phyloP scores from a whole-genome alignment of 139 green algal genomes.

The Astrephomene gubernaculifera region DNA sequence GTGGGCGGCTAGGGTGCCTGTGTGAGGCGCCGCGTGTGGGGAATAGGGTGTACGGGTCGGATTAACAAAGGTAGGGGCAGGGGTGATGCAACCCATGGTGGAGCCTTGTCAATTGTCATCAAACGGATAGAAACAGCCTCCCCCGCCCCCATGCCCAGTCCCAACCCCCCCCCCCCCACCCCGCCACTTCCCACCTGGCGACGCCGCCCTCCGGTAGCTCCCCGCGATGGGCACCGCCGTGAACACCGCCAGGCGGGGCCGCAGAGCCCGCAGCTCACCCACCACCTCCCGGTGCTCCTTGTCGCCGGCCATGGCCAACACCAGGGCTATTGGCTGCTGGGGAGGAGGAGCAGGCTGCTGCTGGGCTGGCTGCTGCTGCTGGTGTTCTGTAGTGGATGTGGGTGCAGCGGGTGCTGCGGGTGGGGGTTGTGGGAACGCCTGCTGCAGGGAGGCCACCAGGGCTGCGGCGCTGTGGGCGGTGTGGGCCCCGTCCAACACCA shows the following conservation, averaged over 20 bases:
- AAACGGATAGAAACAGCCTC: too few relatives aligned
- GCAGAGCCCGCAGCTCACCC: conserved; percentile 47
- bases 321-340: conserved; percentile 62
- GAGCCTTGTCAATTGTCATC: too few relatives aligned
- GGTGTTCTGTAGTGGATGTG: too few relatives aligned
- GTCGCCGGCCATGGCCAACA: conserved; percentile 87
- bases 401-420: neutral
- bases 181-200: conserved; percentile 54
- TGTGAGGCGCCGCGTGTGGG: neutral
- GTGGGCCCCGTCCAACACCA: conserved; percentile 88
- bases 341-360: neutral
- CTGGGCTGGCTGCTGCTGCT: neutral
- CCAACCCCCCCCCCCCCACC: neutral
- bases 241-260: conserved; percentile 76
- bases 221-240: conserved; percentile 77
- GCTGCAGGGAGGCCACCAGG: conserved; percentile 63
- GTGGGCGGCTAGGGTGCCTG: conserved; percentile 66
- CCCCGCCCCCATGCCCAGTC: neutral
- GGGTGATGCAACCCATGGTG: too few relatives aligned
- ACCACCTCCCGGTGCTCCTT: conserved; percentile 78
- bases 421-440: conserved; percentile 55
- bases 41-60: too few relatives aligned
- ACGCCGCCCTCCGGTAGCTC: conserved; percentile 51
- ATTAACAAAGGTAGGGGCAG: too few relatives aligned
- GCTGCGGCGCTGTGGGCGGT: conserved; percentile 74